phyloP scores from a whole-genome alignment of 169 alveolate species.

The Plasmodium inui region DNA sequence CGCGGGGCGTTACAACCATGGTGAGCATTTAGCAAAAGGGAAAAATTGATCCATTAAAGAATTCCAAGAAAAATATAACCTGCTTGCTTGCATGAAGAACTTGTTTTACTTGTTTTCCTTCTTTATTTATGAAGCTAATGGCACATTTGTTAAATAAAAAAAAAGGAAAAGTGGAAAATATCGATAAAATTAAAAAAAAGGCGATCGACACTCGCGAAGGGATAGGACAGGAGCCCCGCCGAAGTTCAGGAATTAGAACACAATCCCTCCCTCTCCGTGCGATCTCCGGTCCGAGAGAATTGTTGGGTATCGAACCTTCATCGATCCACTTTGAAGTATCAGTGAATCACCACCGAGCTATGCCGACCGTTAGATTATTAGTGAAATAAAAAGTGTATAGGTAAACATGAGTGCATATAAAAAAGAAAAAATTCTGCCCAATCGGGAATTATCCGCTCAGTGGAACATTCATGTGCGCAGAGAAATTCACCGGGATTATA shows the following conservation, averaged over 20 bases:
- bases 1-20: too few species aligned
- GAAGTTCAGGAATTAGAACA: not conserved
- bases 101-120: not conserved
- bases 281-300: not conserved
- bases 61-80: not conserved
- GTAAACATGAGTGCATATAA: not conserved
- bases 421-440: not conserved
- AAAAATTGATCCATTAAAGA: too few species aligned
- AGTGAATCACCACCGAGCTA: constrained; percentile 2
- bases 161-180: not conserved
- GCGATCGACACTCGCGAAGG: not conserved
- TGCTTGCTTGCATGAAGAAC: not conserved
- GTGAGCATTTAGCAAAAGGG: too few species aligned
- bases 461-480: not conserved
- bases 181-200: not conserved
- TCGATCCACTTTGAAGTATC: not conserved
- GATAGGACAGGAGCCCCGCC: not conserved
- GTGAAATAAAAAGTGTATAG: not conserved
- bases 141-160: not conserved
- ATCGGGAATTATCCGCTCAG: too few species aligned
- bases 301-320: constrained; percentile 10
- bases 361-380: not conserved
- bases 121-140: not conserved
- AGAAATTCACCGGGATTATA: not conserved
- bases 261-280: constrained; percentile 11